Base-by-base conservation (phyloP, 352 stramenopile genomes). In the Bremia lactucae region DNA sequence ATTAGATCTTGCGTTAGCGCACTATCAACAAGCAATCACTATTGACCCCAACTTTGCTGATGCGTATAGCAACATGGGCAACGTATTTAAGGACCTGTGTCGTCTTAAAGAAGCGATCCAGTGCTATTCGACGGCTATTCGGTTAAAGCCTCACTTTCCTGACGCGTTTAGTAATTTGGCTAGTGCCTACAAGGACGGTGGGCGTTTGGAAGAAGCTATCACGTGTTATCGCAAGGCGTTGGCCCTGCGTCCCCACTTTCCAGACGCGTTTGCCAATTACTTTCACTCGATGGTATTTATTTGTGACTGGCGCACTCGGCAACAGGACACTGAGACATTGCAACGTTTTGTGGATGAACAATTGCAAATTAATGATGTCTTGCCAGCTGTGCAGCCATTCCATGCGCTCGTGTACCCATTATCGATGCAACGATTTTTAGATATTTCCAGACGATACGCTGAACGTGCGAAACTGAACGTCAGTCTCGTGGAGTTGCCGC, bases 51-150 rank as follows among this genome's bases (percentile, higher is more conserved):
- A 56, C 18, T 96, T 97, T 59, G 83, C 85, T 2, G 84, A 95
- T 44, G 87, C 88, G 2, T 96, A 94, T 62, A 94, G 75, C 55
- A 97, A 97, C 55, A 93, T 97, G 69, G 89, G 88, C 46, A 96
- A 95, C 54, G 86, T 94, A 20, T 97, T 96, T 49, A 96, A 96
- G 50, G 87, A 97, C 39, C 49, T 96, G 18, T 72, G 78, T 21
- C 73, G 81, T 0, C 56, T 96, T 0, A 72, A 91, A 6, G 85
- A 97, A 31, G 87, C 87, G 6, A 92, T 95, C 42, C 62, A 82
- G 40, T 95, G 83, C 61, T 95, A 95, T 65, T 85, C 62, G 35
- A 94, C 77, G 6, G 86, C 86, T 6, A 94, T 96, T 37, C 78
- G 87, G 6, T 62, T 97, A 11, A 93, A 95, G 34, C 83, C 83